Conservation (phyloP, 2,329 filamentous ascomycete species). For the Acrodontium crateriforme region DNA sequence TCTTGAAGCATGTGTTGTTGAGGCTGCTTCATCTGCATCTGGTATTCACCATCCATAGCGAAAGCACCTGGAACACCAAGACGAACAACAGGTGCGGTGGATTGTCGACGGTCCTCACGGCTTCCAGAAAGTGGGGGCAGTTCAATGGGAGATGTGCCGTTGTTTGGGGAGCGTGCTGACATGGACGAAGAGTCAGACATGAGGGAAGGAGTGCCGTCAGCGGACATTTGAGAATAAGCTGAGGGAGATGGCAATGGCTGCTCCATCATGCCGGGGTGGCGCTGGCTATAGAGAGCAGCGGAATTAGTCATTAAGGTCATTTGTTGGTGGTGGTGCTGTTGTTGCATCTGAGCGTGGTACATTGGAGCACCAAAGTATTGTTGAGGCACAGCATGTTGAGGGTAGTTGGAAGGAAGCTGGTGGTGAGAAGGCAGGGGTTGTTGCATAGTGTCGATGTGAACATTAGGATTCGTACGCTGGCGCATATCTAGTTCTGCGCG, state of each 20-base stretch:
- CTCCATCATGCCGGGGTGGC: conserved; percentile 28
- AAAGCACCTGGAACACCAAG: conserved; percentile 23
- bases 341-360: conserved; percentile 7
- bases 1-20: conserved; percentile 18
- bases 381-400: conserved; percentile 8
- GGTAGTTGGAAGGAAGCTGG: conserved; percentile 13
- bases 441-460: too few species aligned
- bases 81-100: conserved; percentile 21
- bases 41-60: conserved; percentile 18
- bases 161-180: conserved; percentile 30
- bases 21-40: too few species aligned
- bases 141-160: conserved; percentile 33
- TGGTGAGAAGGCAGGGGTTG: conserved; percentile 14
- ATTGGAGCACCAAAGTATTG: conserved; percentile 13
- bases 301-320: conserved; percentile 18
- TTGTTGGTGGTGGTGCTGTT: conserved; percentile 7
- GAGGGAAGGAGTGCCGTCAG: conserved; percentile 52
- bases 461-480: conserved; percentile 1
- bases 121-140: conserved; percentile 24
- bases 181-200: conserved; percentile 49
- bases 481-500: conserved; percentile 18
- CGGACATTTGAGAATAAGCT: conserved; percentile 48
- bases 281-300: conserved; percentile 15
- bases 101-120: conserved; percentile 17
- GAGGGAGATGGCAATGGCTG: conserved; percentile 50